Evolutionary conservation across 768 basidiomycete genomes (phyloP), one percentile per base, ranked within the genome.

Genomic region (Lanmaoa rubissima): DNA sequence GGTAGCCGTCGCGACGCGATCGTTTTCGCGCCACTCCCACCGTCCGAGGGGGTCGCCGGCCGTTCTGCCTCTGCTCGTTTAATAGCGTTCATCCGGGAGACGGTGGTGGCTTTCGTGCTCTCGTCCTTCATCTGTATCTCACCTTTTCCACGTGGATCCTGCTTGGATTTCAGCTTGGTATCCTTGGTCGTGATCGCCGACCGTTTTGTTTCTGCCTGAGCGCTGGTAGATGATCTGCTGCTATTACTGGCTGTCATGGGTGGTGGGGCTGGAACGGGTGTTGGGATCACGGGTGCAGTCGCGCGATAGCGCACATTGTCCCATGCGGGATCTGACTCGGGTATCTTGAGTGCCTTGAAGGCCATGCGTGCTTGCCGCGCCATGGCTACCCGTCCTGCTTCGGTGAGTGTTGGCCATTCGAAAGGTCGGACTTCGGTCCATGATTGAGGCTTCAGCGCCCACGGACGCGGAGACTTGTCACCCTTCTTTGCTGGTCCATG

Each of bases 341-440:
- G 81, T 57, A 89, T 82, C 26, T 78, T 78, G 51, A 88, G 72
- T 31, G 66, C 68, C 35, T 70, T 73, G 62, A 87, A 77, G 1
- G 73, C 78, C 16, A 72, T 59, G 45, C 84, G 78, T 1, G 82
- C 86, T 31, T 76, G 73, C 40, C 81, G 78, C 9, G 82, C 77
- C 68, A 90, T 73, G n/a, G 57, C 62, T 9, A 71, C 73, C 5
- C 81, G 78, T 44, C 84, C 81, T 2, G 72, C 48, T 31, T 81
- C 79, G 3, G 74, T 73, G 28, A 87, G 74, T 31, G 74, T 74
- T 1, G 77, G 73, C 78, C 81, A 87, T 58, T 84, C 85, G 55
- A 78, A 84, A 0, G 89, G 89, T 7, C 86, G 83, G 26, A 90
- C 84, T 63, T 90, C 84, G 35, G 75, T 75, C 88, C 88, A 91